Evolutionary conservation across 257 asterid genomes (phyloP).

Genomic region (Thymus mandschuricus): DNA sequence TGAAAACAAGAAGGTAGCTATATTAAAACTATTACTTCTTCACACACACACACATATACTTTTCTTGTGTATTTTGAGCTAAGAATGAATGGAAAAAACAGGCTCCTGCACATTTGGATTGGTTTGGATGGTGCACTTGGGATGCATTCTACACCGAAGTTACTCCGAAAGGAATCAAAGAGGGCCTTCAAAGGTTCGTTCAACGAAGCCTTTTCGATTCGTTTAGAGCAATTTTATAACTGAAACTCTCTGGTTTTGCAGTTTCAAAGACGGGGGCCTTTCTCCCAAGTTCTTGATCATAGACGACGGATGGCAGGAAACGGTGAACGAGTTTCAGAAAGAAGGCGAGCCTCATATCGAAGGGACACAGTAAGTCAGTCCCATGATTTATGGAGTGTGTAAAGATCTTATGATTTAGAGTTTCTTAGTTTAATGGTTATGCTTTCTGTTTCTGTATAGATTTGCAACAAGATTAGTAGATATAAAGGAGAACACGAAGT

Average conservation of each 20-base stretch:
- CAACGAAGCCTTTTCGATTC: not conserved
- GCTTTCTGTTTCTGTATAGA: slow-evolving; percentile 33
- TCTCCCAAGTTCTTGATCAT: slow-evolving; percentile 65
- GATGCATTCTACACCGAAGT: slow-evolving; percentile 58
- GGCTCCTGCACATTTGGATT: slow-evolving; percentile 56
- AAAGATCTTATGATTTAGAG: not conserved
- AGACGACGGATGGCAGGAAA: slow-evolving; percentile 87
- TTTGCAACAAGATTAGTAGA: slow-evolving; percentile 54
- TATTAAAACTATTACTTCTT: slow-evolving; percentile 16
- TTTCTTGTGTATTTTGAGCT: not conserved
- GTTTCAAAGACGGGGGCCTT: slow-evolving; percentile 60
- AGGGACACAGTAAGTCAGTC: slow-evolving; percentile 60
- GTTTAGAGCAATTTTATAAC: not conserved
- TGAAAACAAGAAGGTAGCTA: slow-evolving; percentile 52
- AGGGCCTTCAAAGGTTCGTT: slow-evolving; percentile 54
- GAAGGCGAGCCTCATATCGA: slow-evolving; percentile 51
- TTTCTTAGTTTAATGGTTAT: slow-evolving; percentile 3
- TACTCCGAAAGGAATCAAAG: slow-evolving; percentile 51
- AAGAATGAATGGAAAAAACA: not conserved
- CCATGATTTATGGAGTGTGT: not conserved
- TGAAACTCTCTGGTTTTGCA: slow-evolving; percentile 11
- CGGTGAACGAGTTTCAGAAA: slow-evolving; percentile 50
- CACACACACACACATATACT: not conserved
- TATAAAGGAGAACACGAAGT: slow-evolving; percentile 55
- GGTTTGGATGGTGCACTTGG: slow-evolving; percentile 75